Base-by-base conservation (phyloP, 1,284 basidiomycete genomes). In the Ceratobasidium papillatum region DNA sequence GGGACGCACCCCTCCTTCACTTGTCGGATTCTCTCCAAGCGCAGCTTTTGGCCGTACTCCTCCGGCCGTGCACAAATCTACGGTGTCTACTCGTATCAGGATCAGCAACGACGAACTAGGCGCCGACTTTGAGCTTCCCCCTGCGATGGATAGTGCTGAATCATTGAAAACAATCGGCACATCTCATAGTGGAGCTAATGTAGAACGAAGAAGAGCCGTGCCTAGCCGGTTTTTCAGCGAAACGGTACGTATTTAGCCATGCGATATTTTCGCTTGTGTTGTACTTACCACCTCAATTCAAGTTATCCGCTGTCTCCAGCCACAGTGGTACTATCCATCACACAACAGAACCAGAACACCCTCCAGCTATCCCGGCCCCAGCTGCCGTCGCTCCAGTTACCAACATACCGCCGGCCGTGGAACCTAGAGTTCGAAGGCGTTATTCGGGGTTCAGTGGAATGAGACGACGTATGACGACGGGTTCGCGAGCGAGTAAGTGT, bases 361-460 rank as follows among this genome's bases (percentile, higher is more conserved):
- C 32, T 19, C 43, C 41, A 4, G 7, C 41, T 32, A 25, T 54
- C 22, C 66, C 66, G 4, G 19, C 43, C 22, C 43, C 59, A n/a
- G 58, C 62, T 41, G 62, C 41, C 30, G 52, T 32, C n/a, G 54
- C 66, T 12, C 66, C 52, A 25, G 27, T 58, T n/a, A 38, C 71
- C 27, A 45, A 49, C 19, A 41, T 64, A 2, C 49, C 72, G 11
- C 32, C 59, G 9, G 25, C 74, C 8, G 11, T 38, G 56, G 49
- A 59, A 66, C 54, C 54, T 76, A 74, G 47, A 47, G 19, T 12
- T 34, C 64, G 51, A 22, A 47, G 64, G 32, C 47, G 52, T 11
- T 66, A 66, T 75, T 59, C 71, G 65, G n/a, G n/a, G n/a, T 56
- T 38, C 56, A 62, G 68, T 51, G 73, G 61, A 14, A 51, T 71